These are phyloP conservation scores for Daldinia sp. DNA, from an alignment of 2,329 filamentous ascomycete genomes.

Conservation along the genomic window DNA sequence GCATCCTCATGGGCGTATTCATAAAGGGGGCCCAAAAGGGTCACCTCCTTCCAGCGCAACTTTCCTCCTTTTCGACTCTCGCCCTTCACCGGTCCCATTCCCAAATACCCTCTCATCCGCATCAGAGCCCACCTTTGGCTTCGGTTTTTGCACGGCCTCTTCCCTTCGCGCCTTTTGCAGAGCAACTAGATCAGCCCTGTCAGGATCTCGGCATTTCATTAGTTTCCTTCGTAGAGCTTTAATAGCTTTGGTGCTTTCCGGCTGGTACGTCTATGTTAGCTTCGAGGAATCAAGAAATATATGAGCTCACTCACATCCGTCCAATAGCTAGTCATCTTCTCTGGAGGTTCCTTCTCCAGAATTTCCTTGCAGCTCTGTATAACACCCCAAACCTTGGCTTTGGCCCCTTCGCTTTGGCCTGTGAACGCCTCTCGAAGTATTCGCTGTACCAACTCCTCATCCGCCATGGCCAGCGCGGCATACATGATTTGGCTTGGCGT, in stretches of 20 bases:
- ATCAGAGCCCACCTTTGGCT: conserved; percentile 50
- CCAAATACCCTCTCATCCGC: conserved; percentile 59
- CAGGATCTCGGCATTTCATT: conserved; percentile 76
- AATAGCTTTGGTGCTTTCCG: conserved; percentile 58
- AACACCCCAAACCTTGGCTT: conserved; percentile 58
- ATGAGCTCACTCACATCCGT: conserved; percentile 52
- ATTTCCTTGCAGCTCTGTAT: conserved; percentile 62
- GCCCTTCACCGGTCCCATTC: conserved; percentile 43
- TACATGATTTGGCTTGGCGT: conserved; percentile 95
- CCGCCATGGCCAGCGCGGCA: conserved; percentile 78
- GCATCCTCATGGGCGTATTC: conserved; percentile 4
- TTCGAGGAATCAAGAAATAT: conserved; percentile 41
- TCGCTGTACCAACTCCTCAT: conserved; percentile 66
- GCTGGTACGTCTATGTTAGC: conserved; percentile 44
- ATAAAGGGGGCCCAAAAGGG: conserved; percentile 43
- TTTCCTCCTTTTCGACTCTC: conserved; percentile 53
- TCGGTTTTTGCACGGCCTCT: conserved; percentile 53
- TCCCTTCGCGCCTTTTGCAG: conserved; percentile 71
- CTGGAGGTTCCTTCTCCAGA: conserved; percentile 65
- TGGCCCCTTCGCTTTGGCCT: conserved; percentile 39
- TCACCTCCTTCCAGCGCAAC: conserved; percentile 38
- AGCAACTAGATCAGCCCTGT: conserved; percentile 75
- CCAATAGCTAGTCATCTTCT: conserved; percentile 64
- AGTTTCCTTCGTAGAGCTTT: conserved; percentile 73
- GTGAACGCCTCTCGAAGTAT: conserved; percentile 55